phyloP scores from a whole-genome alignment of 2,329 filamentous ascomycete genomes.

The Arthrobotrys sphaeroides region DNA sequence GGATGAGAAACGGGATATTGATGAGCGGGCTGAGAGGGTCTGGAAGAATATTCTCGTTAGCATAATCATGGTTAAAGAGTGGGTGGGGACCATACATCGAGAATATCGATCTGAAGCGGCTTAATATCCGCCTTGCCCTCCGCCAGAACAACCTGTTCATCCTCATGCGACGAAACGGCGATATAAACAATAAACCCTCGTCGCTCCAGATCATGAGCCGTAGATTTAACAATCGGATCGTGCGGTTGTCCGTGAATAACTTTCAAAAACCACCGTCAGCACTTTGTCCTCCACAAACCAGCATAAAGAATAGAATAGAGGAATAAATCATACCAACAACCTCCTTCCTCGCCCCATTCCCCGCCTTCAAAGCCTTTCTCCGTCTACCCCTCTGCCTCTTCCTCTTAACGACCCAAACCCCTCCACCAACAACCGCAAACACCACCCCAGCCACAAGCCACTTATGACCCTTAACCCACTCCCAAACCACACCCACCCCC shows the following conservation, averaged over 20 bases:
- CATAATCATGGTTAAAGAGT: constrained; percentile 40
- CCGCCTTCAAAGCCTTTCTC: constrained; percentile 79
- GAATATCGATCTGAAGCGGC: constrained; percentile 82
- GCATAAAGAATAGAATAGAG: constrained; percentile 7
- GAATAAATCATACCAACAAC: constrained; percentile 69
- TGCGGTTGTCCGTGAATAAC: constrained; percentile 89
- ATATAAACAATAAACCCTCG: constrained; percentile 94
- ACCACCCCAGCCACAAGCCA: constrained; percentile 21
- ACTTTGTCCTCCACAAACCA: background rate
- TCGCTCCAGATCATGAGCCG: constrained; percentile 86
- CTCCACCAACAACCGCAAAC: constrained; percentile 35
- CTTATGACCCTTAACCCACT: constrained; percentile 34
- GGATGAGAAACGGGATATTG: constrained; percentile 75
- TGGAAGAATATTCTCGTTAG: constrained; percentile 59
- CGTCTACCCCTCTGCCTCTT: constrained; percentile 70
- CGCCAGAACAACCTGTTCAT: constrained; percentile 79
- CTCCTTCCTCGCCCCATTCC: constrained; percentile 85
- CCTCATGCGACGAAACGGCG: constrained; percentile 83
- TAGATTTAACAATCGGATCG: constrained; percentile 81
- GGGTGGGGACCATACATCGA: constrained; percentile 69
- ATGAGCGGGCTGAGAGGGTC: constrained; percentile 74
- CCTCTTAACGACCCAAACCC: constrained; percentile 68
- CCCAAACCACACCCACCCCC: constrained; percentile 6
- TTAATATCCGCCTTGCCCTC: constrained; percentile 74
- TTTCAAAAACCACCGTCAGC: constrained; percentile 59